Percentiles rank a stretch among this genome's conserved stretches.
Evolutionary conservation across 2,329 filamentous ascomycete genomes (phyloP).

Genomic region (Xylaria sp.): DNA sequence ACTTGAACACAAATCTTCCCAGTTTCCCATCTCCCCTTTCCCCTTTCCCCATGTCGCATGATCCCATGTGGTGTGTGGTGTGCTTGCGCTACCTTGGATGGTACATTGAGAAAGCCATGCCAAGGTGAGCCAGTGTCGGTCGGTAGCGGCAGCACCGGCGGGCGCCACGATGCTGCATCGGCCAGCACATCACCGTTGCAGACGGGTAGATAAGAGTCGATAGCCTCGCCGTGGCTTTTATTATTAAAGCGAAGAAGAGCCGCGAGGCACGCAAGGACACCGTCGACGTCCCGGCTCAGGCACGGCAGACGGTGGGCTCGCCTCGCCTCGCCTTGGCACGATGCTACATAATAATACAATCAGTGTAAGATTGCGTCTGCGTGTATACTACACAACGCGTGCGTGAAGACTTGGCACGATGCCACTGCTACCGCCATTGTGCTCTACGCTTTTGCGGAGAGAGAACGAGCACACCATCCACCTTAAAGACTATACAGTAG

Average conservation of each 20-base stretch:
- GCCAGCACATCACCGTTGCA: slow-evolving; percentile 23
- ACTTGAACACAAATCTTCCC: background rate
- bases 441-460: slow-evolving; percentile 17
- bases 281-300: slow-evolving; percentile 23
- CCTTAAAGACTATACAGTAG: slow-evolving; percentile 30
- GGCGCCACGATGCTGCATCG: slow-evolving; percentile 23
- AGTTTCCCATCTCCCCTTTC: background rate
- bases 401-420: slow-evolving; percentile 4
- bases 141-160: slow-evolving; percentile 1
- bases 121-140: slow-evolving; percentile 1
- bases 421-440: background rate
- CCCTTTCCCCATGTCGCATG: background rate
- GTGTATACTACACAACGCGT: background rate
- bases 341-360: slow-evolving; percentile 22
- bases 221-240: slow-evolving; percentile 40
- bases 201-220: slow-evolving; percentile 32
- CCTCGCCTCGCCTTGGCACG: slow-evolving; percentile 45
- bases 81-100: background rate
- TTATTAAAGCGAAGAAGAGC: slow-evolving; percentile 51
- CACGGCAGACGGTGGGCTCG: slow-evolving; percentile 22
- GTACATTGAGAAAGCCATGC: background rate
- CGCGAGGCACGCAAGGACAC: slow-evolving; percentile 41
- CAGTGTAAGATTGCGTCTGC: slow-evolving; percentile 19
- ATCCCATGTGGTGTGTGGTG: background rate
- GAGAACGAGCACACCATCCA: slow-evolving; percentile 11